Conservation (phyloP, 2,329 filamentous ascomycete genomes). For the Didymosphaeria variabile region DNA sequence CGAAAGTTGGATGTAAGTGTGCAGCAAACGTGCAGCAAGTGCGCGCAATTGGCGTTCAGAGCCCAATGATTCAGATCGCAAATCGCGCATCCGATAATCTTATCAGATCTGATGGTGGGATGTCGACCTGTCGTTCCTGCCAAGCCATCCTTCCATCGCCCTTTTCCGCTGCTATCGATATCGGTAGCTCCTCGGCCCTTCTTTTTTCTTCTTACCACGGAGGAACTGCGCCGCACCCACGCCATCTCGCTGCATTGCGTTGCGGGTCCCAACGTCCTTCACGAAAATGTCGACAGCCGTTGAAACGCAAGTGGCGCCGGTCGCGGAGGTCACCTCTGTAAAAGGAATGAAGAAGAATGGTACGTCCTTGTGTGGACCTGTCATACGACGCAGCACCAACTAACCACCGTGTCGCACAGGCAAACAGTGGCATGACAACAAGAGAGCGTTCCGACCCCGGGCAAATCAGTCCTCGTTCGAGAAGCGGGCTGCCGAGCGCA, state of each 20-base stretch:
- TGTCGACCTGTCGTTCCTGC: constrained; percentile 16
- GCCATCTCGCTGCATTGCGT: constrained; percentile 1
- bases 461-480: constrained; percentile 81
- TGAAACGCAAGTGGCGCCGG: constrained; percentile 53
- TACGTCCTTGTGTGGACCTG: constrained; percentile 51
- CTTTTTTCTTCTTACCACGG: constrained; percentile 2
- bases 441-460: constrained; percentile 84
- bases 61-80: constrained; percentile 8
- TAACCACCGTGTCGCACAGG: constrained; percentile 62
- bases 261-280: constrained; percentile 20
- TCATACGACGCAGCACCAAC: constrained; percentile 14
- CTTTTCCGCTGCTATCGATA: constrained; percentile 3
- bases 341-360: constrained; percentile 83
- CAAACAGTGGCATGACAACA: constrained; percentile 90
- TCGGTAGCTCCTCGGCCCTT: constrained; percentile 23
- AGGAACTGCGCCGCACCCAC: constrained; percentile 1
- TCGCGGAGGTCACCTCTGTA: constrained; percentile 48
- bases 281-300: constrained; percentile 41
- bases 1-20: constrained; percentile 23
- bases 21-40: constrained; percentile 18
- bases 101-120: constrained; percentile 45
- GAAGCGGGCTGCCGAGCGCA: constrained; percentile 75
- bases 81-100: constrained; percentile 31
- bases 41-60: constrained; percentile 13
- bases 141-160: constrained; percentile 6